Conservation (phyloP, 805 yeast genomes). For the Candida dajiaensis region DNA sequence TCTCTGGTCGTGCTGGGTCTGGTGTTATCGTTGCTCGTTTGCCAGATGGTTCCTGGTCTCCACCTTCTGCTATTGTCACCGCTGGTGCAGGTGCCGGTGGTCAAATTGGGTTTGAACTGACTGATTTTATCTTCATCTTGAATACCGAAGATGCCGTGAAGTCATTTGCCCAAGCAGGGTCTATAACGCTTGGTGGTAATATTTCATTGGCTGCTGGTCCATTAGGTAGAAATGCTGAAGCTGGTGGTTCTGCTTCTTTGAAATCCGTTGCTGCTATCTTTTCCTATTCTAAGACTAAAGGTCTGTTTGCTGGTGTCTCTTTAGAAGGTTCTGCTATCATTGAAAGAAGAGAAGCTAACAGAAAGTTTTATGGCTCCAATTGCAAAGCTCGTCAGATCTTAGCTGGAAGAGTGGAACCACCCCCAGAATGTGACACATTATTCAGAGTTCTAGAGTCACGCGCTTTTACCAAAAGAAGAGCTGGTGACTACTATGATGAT, state of each 20-base stretch:
- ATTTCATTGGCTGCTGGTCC: conserved; percentile 97
- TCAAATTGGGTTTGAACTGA: conserved; percentile 91
- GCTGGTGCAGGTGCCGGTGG: conserved; percentile 99
- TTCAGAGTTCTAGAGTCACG: conserved; percentile 82
- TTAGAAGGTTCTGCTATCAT: conserved; percentile 92
- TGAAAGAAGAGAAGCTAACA: conserved; percentile 96
- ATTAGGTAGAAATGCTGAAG: conserved; percentile 94
- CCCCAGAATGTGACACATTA: conserved; percentile 83
- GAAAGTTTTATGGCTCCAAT: conserved; percentile 85
- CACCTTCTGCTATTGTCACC: conserved; percentile 91
- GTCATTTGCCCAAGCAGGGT: conserved; percentile 89
- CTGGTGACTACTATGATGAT: conserved; percentile 40
- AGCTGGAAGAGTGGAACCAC: conserved; percentile 85
- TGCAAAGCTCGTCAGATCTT: conserved; percentile 86
- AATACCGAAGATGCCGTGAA: conserved; percentile 86
- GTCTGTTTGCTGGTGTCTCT: conserved; percentile 95
- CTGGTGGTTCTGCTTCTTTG: conserved; percentile 89
- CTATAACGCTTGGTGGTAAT: conserved; percentile 92
- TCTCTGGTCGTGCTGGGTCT: conserved; percentile 96
- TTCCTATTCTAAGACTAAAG: conserved; percentile 92
- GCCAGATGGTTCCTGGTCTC: conserved; percentile 96
- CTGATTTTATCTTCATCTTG: conserved; percentile 91
- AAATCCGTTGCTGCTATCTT: conserved; percentile 86
- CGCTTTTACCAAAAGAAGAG: conserved; percentile 60
- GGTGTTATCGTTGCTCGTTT: conserved; percentile 92